phyloP scores from a whole-genome alignment of 23 red algal genomes.

The Gracilariopsis chorda region DNA sequence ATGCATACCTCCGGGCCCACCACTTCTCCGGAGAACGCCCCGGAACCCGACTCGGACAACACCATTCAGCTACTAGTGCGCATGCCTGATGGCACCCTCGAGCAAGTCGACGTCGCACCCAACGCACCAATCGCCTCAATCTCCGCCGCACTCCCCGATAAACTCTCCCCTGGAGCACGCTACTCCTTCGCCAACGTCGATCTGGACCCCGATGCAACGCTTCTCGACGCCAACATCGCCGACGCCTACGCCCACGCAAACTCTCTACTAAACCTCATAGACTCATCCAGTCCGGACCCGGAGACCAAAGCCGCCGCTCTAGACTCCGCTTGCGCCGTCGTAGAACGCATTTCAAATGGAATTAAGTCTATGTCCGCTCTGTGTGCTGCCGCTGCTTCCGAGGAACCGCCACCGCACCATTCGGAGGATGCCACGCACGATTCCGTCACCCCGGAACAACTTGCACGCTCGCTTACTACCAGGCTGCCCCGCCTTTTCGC shows the following conservation, averaged over 20 bases:
- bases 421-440: not conserved
- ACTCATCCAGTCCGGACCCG: not conserved
- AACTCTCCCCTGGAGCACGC: constrained; percentile 15
- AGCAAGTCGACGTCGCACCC: constrained; percentile 57
- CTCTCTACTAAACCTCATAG: constrained; percentile 45
- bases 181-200: constrained; percentile 42
- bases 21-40: not conserved
- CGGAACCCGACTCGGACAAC: not conserved
- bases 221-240: constrained; percentile 65
- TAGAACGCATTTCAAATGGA: constrained; percentile 49
- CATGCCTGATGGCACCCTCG: constrained; percentile 32
- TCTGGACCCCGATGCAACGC: constrained; percentile 39
- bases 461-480: constrained; percentile 10
- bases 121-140: constrained; percentile 43
- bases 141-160: not conserved
- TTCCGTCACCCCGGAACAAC: not conserved
- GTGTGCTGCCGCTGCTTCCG: constrained; percentile 26
- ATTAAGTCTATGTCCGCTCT: constrained; percentile 60
- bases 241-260: constrained; percentile 69
- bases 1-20: not conserved
- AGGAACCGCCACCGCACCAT: not conserved
- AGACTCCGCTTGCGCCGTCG: constrained; percentile 63
- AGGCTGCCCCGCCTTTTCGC: constrained; percentile 43
- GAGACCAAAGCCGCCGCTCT: constrained; percentile 50
- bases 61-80: constrained; percentile 46